A percentile compares a stretch with the other conserved stretches of the same genome.
Evolutionary conservation across 2,329 filamentous ascomycete species (phyloP).

Genomic region (Mycosphaerella sp.): DNA sequence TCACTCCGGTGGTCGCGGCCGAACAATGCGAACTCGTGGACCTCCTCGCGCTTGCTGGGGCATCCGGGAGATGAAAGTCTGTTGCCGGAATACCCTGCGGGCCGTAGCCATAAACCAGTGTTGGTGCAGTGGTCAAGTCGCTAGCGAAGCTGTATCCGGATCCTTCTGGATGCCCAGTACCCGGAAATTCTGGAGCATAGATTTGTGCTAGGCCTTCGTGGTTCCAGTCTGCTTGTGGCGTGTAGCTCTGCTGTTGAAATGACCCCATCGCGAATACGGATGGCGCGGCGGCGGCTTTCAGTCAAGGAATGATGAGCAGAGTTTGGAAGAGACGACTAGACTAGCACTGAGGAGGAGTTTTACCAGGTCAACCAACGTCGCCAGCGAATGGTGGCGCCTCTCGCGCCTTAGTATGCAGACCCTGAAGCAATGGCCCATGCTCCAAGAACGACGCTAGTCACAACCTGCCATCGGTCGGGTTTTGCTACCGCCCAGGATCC

Average conservation of each 20-base stretch:
- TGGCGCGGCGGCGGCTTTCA: neutral
- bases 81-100: constrained; percentile 2
- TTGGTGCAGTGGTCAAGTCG: constrained; percentile 2
- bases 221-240: constrained; percentile 3
- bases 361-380: constrained; percentile 4
- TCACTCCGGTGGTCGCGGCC: neutral
- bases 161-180: neutral
- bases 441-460: constrained; percentile 3
- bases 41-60: constrained; percentile 7
- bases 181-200: constrained; percentile 3
- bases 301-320: constrained; percentile 4
- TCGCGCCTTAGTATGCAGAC: constrained; percentile 4
- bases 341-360: neutral
- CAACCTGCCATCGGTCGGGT: neutral
- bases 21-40: constrained; percentile 5
- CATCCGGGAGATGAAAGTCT: constrained; percentile 9
- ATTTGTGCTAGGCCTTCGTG: constrained; percentile 1
- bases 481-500: neutral
- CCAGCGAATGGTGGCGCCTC: constrained; percentile 6
- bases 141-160: constrained; percentile 1
- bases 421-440: neutral
- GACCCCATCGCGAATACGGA: constrained; percentile 3
- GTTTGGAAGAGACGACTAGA: constrained; percentile 5
- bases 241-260: constrained; percentile 7
- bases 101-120: constrained; percentile 4